These are phyloP conservation scores for Mediolabrus comicus DNA, from an alignment of 108 stramenopile species.

Conservation along the genomic window DNA sequence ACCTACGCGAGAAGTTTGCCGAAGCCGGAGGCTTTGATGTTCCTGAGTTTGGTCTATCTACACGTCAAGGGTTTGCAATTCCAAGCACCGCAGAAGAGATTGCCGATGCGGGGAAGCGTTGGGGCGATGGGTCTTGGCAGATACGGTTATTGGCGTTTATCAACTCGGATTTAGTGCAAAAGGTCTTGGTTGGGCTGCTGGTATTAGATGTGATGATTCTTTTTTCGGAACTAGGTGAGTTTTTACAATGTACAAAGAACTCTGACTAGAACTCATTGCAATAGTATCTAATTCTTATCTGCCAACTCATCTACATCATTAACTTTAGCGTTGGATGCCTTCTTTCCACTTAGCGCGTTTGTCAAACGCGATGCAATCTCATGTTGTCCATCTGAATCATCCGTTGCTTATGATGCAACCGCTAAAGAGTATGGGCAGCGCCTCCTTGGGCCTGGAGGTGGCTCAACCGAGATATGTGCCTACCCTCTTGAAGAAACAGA, in stretches of 20 bases:
- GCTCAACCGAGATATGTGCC: conserved; percentile 7
- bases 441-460: not conserved
- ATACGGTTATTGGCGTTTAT: conserved; percentile 22
- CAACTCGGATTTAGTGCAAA: conserved; percentile 27
- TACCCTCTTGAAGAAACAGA: conserved; percentile 11
- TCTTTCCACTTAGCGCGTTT: conserved; percentile 12
- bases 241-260: too few species aligned
- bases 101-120: not conserved
- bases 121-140: conserved; percentile 34
- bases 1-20: not conserved
- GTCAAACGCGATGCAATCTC: conserved; percentile 27
- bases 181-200: conserved; percentile 23
- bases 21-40: not conserved
- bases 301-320: too few species aligned
- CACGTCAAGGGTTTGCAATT: not conserved
- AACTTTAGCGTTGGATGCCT: conserved; percentile 12
- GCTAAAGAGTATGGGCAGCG: not conserved
- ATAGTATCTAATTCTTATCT: too few species aligned
- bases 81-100: not conserved
- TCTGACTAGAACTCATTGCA: too few species aligned
- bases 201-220: conserved; percentile 37
- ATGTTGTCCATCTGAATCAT: conserved; percentile 26
- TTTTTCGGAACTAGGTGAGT: conserved; percentile 30
- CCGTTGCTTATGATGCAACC: not conserved
- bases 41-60: not conserved